phyloP scores from a whole-genome alignment of 331 rosid genomes.

The Ulmus americana region DNA sequence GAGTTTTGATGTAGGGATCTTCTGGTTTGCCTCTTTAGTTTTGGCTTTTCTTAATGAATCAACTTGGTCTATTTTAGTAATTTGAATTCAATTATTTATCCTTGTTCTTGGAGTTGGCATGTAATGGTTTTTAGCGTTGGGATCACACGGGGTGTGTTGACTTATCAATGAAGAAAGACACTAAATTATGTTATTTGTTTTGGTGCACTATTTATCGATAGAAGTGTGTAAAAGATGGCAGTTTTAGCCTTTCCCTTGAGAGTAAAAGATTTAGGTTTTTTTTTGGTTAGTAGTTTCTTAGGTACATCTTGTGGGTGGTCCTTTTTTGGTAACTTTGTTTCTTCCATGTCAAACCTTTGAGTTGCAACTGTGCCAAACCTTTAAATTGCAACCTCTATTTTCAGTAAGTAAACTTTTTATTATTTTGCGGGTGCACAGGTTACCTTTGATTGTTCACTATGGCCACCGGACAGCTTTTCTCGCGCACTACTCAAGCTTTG shows the following conservation, averaged over 20 bases:
- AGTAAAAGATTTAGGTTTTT: neutral
- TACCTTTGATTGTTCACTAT: conserved; percentile 36
- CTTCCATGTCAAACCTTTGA: neutral
- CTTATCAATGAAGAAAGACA: neutral
- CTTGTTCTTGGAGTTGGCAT: neutral
- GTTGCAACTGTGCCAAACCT: neutral
- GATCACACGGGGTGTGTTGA: neutral
- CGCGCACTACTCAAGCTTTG: conserved; percentile 83
- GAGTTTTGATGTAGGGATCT: neutral
- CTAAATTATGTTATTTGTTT: neutral
- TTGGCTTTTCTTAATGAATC: too few relatives aligned
- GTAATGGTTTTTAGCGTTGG: neutral
- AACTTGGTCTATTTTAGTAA: too few relatives aligned
- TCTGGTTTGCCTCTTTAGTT: conserved; percentile 1
- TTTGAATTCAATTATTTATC: too few relatives aligned
- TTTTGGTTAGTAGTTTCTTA: neutral
- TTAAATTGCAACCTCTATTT: neutral
- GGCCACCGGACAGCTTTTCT: conserved; percentile 97
- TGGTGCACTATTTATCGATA: neutral
- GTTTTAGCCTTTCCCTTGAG: neutral
- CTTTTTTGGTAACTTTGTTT: neutral
- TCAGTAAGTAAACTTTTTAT: neutral
- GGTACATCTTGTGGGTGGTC: neutral
- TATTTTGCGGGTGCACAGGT: conserved; percentile 29
- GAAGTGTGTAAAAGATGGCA: neutral